Evolutionary conservation across 352 stramenopile species (phyloP), one percentile per base, ranked within the genome.

Genomic region (Paralagenidium karlingii): DNA sequence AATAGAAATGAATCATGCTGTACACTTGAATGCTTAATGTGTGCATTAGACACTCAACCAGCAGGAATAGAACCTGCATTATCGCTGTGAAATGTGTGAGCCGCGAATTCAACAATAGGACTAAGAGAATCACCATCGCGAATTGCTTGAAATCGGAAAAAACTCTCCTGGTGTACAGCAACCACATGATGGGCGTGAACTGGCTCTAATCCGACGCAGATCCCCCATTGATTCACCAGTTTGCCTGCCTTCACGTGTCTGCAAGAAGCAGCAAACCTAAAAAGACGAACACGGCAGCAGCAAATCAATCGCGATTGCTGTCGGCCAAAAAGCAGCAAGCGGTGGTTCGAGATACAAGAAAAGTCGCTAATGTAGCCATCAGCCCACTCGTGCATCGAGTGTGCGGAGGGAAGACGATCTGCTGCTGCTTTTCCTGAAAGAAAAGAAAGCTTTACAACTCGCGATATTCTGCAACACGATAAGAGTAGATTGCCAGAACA

Each of bases 61-160:
- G n/a, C n/a, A n/a, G n/a, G n/a, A n/a, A n/a, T n/a, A n/a, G n/a
- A n/a, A n/a, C n/a, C n/a, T n/a, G n/a, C n/a, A n/a, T n/a, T n/a
- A n/a, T n/a, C n/a, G n/a, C n/a, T n/a, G n/a, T n/a, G n/a, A n/a
- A n/a, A n/a, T n/a, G n/a, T n/a, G n/a, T n/a, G n/a, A n/a, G n/a
- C n/a, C n/a, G n/a, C n/a, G n/a, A n/a, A n/a, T n/a, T n/a, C n/a
- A n/a, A n/a, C n/a, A n/a, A n/a, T n/a, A n/a, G n/a, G n/a, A n/a
- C n/a, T n/a, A n/a, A n/a, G n/a, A n/a, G n/a, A n/a, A n/a, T n/a
- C 30, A 69, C 64, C 51, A 83, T 69, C 3, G 55, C 64, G 38
- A 94, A 93, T 20, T 79, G 75, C 58, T 89, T 83, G 50, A 94
- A 94, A 40, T 64, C 93, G 21, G 77, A 88, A 41, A 96, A 96